Evolutionary conservation across 2,329 filamentous ascomycete genomes (phyloP), one percentile per base, ranked within the genome.

Genomic region (Alternaria rosae): DNA sequence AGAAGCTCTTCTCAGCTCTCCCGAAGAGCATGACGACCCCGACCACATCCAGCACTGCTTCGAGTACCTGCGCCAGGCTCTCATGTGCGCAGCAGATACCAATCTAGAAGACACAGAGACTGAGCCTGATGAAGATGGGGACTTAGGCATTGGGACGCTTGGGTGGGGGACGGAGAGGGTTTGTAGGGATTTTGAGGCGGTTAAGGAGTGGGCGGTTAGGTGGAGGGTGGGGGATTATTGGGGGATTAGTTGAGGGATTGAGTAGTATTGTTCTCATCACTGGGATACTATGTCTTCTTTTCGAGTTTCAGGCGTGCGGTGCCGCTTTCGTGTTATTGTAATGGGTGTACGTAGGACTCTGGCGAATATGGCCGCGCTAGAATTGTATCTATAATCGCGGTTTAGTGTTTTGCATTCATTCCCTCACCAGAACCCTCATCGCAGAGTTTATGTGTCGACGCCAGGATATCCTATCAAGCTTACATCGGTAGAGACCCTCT

Each of bases 21-120:
- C 17, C 23, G 21, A 26, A 6, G 54, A 26, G 9, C 30, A 48
- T 12, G 30, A 60, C 11, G 25, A 47, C 4, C 13, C 43, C 3
- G 47, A 38, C 0, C 63, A 65, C 8, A 28, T 58, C 10, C 30
- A 23, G 7, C 71, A 75, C 41, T 75, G 72, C 50, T 74, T 75
- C 53, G 69, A 73, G 20, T 75, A 74, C 50, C 43, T 75, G 5
- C 44, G 72, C 4, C 70, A 75, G 25, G 68, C 67, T 1, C 67
- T 75, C 28, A 72, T 67, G 58, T 75, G 72, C 41, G 64, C 66
- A 30, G 71, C 69, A 3, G 72, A 75, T 53, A 70, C 65, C 28
- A 75, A 69, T 17, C 25, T 75, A 15, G 71, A 65, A 32, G 53
- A 57, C n/a, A 48, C 54, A 7, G n/a, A 21, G 4, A 15, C 11